phyloP scores from a whole-genome alignment of 768 basidiomycete genomes.

The Amyloporia xantha region DNA sequence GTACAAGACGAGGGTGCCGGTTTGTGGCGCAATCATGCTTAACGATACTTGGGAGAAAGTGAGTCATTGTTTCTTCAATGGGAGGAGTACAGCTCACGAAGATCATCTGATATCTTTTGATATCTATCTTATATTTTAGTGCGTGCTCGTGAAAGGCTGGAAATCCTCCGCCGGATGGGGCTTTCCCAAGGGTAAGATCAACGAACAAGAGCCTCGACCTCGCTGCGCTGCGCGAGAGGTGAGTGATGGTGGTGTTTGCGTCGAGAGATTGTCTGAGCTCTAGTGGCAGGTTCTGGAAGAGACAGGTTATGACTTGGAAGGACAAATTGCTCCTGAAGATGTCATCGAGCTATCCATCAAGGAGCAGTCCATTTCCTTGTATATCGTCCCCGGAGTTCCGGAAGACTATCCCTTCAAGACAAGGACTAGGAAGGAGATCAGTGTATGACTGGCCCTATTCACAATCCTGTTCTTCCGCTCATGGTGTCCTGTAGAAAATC shows the following conservation, averaged over 20 bases:
- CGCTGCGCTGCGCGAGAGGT: conserved; percentile 93
- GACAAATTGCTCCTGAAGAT: conserved; percentile 56
- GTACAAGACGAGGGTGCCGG: conserved; percentile 95
- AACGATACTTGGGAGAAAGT: conserved; percentile 94
- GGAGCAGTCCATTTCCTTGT: conserved; percentile 88
- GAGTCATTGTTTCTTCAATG: conserved; percentile 7
- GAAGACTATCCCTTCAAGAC: conserved; percentile 90
- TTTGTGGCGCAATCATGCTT: conserved; percentile 96
- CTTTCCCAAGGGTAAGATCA: conserved; percentile 99
- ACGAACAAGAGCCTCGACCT: conserved; percentile 79
- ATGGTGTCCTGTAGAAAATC: conserved; percentile 60
- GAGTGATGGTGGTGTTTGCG: conserved; percentile 15
- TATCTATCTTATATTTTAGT: conserved; percentile 39
- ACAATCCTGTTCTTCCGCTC: conserved; percentile 9
- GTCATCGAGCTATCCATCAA: conserved; percentile 82
- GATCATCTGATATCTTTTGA: no score
- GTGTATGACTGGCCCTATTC: conserved; percentile 46
- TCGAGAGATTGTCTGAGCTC: background rate
- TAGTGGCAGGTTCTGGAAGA: conserved; percentile 81
- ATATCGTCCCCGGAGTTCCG: conserved; percentile 80
- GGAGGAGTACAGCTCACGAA: background rate
- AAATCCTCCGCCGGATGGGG: conserved; percentile 96
- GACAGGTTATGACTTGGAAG: conserved; percentile 86
- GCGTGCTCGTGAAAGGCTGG: conserved; percentile 97
- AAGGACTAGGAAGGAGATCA: conserved; percentile 96